Evolutionary conservation across 306 rosid genomes (phyloP).

Genomic region (Arachis stenosperma): DNA sequence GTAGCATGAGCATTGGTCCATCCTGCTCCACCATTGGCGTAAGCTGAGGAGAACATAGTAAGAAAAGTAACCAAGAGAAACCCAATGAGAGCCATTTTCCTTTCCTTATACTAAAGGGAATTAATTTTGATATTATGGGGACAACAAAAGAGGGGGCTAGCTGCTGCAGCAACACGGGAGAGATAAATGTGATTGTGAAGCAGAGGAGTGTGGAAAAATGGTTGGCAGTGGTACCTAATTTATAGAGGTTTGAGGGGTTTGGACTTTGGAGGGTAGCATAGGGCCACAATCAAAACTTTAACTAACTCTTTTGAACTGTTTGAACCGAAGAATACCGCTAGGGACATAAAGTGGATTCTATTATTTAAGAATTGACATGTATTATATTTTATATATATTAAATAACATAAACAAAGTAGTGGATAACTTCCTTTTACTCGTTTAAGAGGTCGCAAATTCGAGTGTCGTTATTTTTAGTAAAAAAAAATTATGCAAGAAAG

Average conservation of each 20-base stretch:
- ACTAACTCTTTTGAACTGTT: conserved; percentile 42
- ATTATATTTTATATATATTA: too few species aligned
- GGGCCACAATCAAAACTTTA: conserved; percentile 37
- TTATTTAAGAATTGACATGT: neutral
- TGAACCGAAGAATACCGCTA: conserved; percentile 42
- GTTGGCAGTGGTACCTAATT: conserved; percentile 40
- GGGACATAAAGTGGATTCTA: conserved; percentile 13
- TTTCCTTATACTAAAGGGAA: conserved; percentile 12
- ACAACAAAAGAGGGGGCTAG: conserved; percentile 22
- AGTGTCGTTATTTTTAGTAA: too few species aligned
- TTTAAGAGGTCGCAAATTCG: too few species aligned
- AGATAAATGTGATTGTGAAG: conserved; percentile 32
- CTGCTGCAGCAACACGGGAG: neutral
- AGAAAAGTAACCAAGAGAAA: conserved; percentile 58
- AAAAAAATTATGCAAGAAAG: too few species aligned
- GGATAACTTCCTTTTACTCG: too few species aligned
- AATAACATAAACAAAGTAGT: too few species aligned
- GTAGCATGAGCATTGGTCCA: conserved; percentile 94
- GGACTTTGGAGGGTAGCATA: conserved; percentile 20
- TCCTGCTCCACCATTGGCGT: conserved; percentile 64
- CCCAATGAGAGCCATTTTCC: conserved; percentile 67
- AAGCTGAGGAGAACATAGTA: conserved; percentile 53
- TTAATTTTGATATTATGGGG: conserved; percentile 47
- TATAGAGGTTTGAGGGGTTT: conserved; percentile 48
- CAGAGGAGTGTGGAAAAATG: conserved; percentile 46